These are phyloP conservation scores for Halteria grandinella DNA, from an alignment of 73 alveolate genomes.

Conservation along the genomic window DNA sequence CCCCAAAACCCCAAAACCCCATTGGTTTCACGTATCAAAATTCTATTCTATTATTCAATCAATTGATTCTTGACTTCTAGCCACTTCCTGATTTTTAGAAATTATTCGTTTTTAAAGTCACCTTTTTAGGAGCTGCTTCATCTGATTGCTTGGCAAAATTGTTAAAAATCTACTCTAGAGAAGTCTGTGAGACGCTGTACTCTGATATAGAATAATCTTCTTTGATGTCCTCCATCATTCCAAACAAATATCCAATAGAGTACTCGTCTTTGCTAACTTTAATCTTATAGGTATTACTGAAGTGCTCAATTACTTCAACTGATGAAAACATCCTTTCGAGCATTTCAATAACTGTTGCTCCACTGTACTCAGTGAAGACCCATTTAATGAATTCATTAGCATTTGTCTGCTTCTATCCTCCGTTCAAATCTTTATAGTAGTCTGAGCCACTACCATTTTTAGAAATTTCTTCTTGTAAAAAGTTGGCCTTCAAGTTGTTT, in stretches of 20 bases:
- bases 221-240: constrained; percentile 69
- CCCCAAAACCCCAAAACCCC: no score
- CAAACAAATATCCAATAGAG: constrained; percentile 80
- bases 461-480: constrained; percentile 15
- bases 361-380: neutral
- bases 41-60: no score
- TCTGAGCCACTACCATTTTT: constrained; percentile 34
- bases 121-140: no score
- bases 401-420: no score
- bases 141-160: constrained; percentile 63
- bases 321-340: neutral
- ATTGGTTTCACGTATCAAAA: no score
- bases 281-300: constrained; percentile 19
- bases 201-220: constrained; percentile 52
- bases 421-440: constrained; percentile 15
- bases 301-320: constrained; percentile 48
- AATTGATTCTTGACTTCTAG: no score
- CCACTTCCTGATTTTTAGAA: no score
- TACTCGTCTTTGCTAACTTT: constrained; percentile 60
- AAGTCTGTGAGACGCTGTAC: constrained; percentile 67
- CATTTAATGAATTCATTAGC: neutral
- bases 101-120: no score
- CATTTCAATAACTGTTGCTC: neutral
- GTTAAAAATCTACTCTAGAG: constrained; percentile 85
- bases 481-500: no score